Evolutionary conservation across 805 yeast species (phyloP), one percentile per base, ranked within the genome.

Genomic region (Zygosaccharomyces kombuchaensis): DNA sequence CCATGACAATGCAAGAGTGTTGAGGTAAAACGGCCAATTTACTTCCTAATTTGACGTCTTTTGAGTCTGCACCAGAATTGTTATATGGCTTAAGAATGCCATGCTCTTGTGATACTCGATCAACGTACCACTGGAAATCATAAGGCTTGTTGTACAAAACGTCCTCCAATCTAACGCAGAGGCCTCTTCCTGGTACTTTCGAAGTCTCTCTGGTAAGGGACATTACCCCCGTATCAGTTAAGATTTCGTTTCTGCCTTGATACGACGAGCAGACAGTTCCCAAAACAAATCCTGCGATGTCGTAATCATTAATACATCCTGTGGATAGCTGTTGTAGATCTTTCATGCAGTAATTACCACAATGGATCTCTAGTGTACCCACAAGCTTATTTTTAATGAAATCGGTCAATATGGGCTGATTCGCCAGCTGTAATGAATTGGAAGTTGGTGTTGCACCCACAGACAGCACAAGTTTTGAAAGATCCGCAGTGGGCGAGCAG

Each of bases 391-490:
- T 58, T 13, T 40, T 45, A 10, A 57, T 36, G 16, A 41, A 43
- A 17, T 42, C 40, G 16, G 27, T 32, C 10, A 47, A 53, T 36
- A 27, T 44, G 29, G 37, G 45, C 12, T 45, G 43, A 9, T 47
- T 45, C 12, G 47, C 56, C 38, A 43, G 44, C 23, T 48, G 67
- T 67, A 21, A 69, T 0, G 86, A 76, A 57, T 82, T 87, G 4
- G 85, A 79, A 0, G 91, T 85, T 36, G 93, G 93, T 0, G 95
- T 84, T 1, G 93, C 89, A 17, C 95, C 95, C 19, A 84, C 85
- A 0, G 91, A 83, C 2, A 85, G 66, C 6, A 70, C 71, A 23
- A 84, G 64, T 14, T 67, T 53, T 32, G 69, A 51, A 1, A 60
- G 39, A 42, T 73, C 72, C 4, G 73, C 45, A 1, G 57, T 51